These are phyloP conservation scores for Herpotrichia juniperi DNA, from an alignment of 2,329 filamentous ascomycete genomes.

Conservation along the genomic window DNA sequence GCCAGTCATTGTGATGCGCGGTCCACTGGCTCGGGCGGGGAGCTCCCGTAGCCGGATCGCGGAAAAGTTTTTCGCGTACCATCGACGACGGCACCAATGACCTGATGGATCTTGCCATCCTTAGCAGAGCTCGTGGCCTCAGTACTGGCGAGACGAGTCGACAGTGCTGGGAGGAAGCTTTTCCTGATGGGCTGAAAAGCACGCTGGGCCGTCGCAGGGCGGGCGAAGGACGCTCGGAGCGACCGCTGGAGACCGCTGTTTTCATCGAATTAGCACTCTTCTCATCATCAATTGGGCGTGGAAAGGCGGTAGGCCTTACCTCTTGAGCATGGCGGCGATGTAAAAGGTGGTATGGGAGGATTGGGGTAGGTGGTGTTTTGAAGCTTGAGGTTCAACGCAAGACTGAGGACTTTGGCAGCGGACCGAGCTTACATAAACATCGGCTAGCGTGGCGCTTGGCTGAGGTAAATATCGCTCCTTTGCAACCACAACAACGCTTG, in stretches of 20 bases:
- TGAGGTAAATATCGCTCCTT: too few species aligned
- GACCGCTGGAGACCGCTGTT: constrained; percentile 69
- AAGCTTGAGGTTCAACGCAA: too few species aligned
- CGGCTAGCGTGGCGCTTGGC: too few species aligned
- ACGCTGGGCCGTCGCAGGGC: constrained; percentile 61
- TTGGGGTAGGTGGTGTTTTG: constrained; percentile 25
- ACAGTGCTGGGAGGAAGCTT: constrained; percentile 63
- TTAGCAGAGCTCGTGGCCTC: constrained; percentile 51
- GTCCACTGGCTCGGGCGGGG: constrained; percentile 30
- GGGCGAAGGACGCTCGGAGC: constrained; percentile 65
- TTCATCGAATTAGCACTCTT: constrained; percentile 46
- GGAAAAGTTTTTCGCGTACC: constrained; percentile 59
- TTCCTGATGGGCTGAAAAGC: constrained; percentile 63
- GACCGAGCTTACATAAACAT: too few species aligned
- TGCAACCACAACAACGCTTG: too few species aligned
- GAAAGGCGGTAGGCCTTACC: constrained; percentile 52
- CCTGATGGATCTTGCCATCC: constrained; percentile 73
- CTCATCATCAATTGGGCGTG: constrained; percentile 46
- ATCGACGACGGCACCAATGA: constrained; percentile 98
- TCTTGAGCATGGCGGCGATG: constrained; percentile 67
- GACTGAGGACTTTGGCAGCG: too few species aligned
- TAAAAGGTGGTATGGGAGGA: constrained; percentile 41
- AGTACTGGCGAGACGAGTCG: constrained; percentile 67
- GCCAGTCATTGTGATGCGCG: constrained; percentile 27
- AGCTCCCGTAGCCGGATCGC: constrained; percentile 15